phyloP scores from a whole-genome alignment of 2,329 filamentous ascomycete genomes.

The Didymella exigua region DNA sequence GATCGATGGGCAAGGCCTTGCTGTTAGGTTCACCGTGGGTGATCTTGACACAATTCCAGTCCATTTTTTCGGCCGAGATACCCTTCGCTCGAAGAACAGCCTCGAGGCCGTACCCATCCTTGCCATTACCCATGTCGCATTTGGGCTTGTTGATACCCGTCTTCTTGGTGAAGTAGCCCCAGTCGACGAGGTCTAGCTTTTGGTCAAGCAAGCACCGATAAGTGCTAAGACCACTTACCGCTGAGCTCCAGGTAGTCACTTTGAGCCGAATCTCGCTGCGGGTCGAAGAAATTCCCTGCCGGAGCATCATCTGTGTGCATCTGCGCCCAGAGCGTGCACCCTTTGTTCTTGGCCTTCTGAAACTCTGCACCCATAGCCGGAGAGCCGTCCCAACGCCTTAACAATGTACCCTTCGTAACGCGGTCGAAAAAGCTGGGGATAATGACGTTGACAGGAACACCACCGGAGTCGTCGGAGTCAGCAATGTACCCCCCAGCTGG shows the following conservation, averaged over 20 bases:
- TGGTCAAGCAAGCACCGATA: not conserved
- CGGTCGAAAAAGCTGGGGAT: not conserved
- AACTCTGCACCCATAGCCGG: constrained; percentile 8
- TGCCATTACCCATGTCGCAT: constrained; percentile 9
- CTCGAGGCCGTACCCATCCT: constrained; percentile 1
- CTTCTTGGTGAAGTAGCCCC: constrained; percentile 5
- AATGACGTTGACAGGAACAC: too few species aligned
- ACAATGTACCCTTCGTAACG: not conserved
- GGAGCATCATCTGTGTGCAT: constrained; percentile 6
- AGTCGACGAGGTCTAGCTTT: constrained; percentile 1
- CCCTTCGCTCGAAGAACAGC: not conserved
- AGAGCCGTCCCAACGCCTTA: constrained; percentile 9
- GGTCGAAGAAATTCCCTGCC: not conserved
- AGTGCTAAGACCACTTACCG: not conserved
- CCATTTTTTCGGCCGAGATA: constrained; percentile 2
- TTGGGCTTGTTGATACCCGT: not conserved
- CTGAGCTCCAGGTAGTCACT: constrained; percentile 5
- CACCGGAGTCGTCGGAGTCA: not conserved
- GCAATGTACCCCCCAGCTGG: not conserved
- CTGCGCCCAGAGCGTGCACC: not conserved
- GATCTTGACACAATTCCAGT: constrained; percentile 10
- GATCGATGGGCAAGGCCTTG: constrained; percentile 1
- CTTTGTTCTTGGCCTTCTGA: not conserved
- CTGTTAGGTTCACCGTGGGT: constrained; percentile 7
- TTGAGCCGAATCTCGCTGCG: constrained; percentile 1